Conservation (phyloP, 1,284 basidiomycete genomes). For the Rhodofomes roseus region DNA sequence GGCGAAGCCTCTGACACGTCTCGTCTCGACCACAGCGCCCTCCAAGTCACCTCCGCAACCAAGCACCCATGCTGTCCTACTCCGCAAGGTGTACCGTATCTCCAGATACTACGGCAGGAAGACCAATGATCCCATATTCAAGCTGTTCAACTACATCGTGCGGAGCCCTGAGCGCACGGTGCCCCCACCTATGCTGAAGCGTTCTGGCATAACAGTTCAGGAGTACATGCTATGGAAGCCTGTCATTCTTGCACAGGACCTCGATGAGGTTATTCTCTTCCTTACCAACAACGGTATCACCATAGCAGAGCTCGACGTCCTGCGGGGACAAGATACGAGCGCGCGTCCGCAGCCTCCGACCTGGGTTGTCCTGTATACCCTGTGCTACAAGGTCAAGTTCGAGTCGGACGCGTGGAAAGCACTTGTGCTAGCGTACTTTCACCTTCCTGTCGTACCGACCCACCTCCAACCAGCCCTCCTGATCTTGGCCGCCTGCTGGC, state of each 20-base stretch:
- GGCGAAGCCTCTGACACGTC: slow-evolving; percentile 1
- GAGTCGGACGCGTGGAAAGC: slow-evolving; percentile 37
- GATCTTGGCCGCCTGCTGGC: slow-evolving; percentile 43
- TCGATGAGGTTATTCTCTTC: slow-evolving; percentile 8
- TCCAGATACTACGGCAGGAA: slow-evolving; percentile 4
- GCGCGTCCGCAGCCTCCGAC: slow-evolving; percentile 28
- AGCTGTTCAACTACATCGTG: not conserved
- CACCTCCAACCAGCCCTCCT: slow-evolving; percentile 40
- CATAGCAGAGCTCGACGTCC: not conserved
- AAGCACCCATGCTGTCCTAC: slow-evolving; percentile 1
- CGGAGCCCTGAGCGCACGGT: not conserved
- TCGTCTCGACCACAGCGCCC: not conserved
- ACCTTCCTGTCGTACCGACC: slow-evolving; percentile 30
- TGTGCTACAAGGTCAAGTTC: slow-evolving; percentile 44
- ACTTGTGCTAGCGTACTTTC: slow-evolving; percentile 34
- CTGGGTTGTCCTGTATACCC: slow-evolving; percentile 53
- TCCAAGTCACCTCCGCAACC: not conserved
- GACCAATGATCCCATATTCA: slow-evolving; percentile 5
- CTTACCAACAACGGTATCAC: slow-evolving; percentile 1
- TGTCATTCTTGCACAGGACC: slow-evolving; percentile 3
- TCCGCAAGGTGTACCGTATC: slow-evolving; percentile 1
- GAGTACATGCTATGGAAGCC: slow-evolving; percentile 13
- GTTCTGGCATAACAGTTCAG: not conserved
- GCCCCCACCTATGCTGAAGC: not conserved
- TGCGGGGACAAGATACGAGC: not conserved